phyloP scores from a whole-genome alignment of 2,329 filamentous ascomycete genomes.

The Venturia nashicola region DNA sequence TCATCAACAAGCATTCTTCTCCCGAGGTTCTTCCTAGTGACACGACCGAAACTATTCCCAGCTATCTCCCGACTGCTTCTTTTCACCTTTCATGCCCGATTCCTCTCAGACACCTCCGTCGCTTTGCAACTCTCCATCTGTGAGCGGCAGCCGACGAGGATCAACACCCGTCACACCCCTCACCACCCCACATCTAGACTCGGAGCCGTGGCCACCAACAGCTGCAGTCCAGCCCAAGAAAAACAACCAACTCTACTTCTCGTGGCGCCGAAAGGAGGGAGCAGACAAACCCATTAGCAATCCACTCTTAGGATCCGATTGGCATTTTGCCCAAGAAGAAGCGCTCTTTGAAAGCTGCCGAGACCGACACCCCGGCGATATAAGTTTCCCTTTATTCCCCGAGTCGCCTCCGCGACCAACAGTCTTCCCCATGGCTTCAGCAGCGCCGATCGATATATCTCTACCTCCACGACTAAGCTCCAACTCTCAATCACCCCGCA shows the following conservation, averaged over 20 bases:
- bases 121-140: slow-evolving; percentile 38
- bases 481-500: slow-evolving; percentile 46
- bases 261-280: slow-evolving; percentile 32
- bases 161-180: slow-evolving; percentile 40
- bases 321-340: slow-evolving; percentile 19
- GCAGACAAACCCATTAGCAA: slow-evolving; percentile 8
- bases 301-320: background rate
- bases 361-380: slow-evolving; percentile 14
- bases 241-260: slow-evolving; percentile 28
- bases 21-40: background rate
- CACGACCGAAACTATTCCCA: background rate
- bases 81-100: background rate
- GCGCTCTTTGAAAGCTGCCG: slow-evolving; percentile 24
- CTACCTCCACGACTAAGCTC: slow-evolving; percentile 33
- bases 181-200: slow-evolving; percentile 25
- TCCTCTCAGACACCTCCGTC: slow-evolving; percentile 28
- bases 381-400: slow-evolving; percentile 23
- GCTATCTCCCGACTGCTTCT: background rate
- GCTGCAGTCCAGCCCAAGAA: slow-evolving; percentile 19
- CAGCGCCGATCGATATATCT: slow-evolving; percentile 45
- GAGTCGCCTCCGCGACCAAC: slow-evolving; percentile 16
- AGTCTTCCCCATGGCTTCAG: slow-evolving; percentile 2
- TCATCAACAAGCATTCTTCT: background rate
- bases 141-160: slow-evolving; percentile 34
- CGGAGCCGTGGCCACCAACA: slow-evolving; percentile 27